Evolutionary conservation across 495 filamentous ascomycete species (phyloP).

Genomic region (Eremomyces bilateralis): DNA sequence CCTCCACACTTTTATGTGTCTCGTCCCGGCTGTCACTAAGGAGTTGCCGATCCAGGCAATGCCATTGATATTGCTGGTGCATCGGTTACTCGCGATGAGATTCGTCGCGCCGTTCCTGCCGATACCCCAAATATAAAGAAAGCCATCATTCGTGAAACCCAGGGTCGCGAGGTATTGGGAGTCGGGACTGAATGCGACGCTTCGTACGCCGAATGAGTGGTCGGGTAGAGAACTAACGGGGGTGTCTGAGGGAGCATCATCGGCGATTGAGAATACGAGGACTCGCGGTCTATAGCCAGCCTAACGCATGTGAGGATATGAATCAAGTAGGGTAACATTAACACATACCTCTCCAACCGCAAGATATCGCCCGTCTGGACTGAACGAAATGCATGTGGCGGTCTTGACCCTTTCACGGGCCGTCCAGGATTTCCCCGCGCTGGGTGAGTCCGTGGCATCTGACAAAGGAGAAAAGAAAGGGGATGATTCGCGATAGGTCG

Average conservation of each 20-base stretch:
- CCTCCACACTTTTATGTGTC: constrained; percentile 88
- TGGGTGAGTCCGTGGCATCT: constrained; percentile 37
- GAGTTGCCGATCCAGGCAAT: constrained; percentile 73
- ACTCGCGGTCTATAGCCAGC: constrained; percentile 87
- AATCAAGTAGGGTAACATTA: neutral
- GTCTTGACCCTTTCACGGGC: constrained; percentile 81
- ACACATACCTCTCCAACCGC: constrained; percentile 65
- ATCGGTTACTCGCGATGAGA: constrained; percentile 83
- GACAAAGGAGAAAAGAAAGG: constrained; percentile 20
- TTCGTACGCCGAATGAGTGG: constrained; percentile 73
- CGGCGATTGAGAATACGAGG: constrained; percentile 60
- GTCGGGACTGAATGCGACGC: constrained; percentile 73
- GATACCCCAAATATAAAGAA: constrained; percentile 78
- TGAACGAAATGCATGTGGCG: constrained; percentile 85
- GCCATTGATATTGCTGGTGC: constrained; percentile 57
- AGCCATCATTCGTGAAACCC: constrained; percentile 77
- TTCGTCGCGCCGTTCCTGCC: constrained; percentile 70
- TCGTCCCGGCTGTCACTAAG: constrained; percentile 55
- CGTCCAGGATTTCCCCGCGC: constrained; percentile 50
- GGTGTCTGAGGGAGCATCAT: constrained; percentile 52
- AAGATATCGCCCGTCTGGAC: constrained; percentile 69
- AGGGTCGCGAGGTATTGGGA: constrained; percentile 75
- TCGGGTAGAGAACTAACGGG: constrained; percentile 75
- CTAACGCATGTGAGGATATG: constrained; percentile 18
- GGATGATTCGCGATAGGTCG: constrained; percentile 32